Conservation (phyloP, 176 grass and related monocot species). For the Guadua angustifolia region DNA sequence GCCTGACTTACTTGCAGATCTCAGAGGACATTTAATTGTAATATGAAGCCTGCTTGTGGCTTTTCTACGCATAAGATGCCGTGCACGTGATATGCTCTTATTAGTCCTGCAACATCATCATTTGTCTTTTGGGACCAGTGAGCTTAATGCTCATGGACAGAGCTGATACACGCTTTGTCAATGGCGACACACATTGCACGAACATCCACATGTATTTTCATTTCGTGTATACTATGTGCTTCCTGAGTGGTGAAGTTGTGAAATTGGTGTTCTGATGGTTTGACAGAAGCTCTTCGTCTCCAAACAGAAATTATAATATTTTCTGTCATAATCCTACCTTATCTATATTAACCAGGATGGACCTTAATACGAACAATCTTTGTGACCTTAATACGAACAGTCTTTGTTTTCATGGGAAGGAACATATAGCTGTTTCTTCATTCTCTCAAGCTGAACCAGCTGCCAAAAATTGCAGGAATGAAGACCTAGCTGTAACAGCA, state of each 20-base stretch:
- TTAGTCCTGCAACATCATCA: conserved; percentile 2
- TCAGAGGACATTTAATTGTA: conserved; percentile 1
- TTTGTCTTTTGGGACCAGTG: conserved; percentile 34
- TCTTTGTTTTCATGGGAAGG: conserved; percentile 53
- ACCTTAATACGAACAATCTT: conserved; percentile 67
- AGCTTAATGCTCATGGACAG: conserved; percentile 71
- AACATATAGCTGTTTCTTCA: conserved; percentile 39
- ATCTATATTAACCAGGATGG: conserved; percentile 59
- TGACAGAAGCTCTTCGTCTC: conserved; percentile 35
- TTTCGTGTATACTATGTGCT: conserved; percentile 70
- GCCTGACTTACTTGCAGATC: conserved; percentile 41
- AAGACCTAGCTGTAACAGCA: conserved; percentile 42
- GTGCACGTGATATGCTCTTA: conserved; percentile 9
- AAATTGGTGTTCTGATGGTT: conserved; percentile 47
- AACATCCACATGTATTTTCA: conserved; percentile 77
- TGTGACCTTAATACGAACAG: conserved; percentile 70
- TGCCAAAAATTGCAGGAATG: conserved; percentile 50
- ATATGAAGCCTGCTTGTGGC: conserved; percentile 24
- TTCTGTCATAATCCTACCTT: conserved; percentile 36
- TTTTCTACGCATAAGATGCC: conserved; percentile 19
- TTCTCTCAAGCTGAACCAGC: conserved; percentile 45
- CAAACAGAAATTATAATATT: background rate
- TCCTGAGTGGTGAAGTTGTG: conserved; percentile 55
- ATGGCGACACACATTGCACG: conserved; percentile 56
- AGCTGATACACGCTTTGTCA: conserved; percentile 89